These are phyloP conservation scores for Silybum marianum DNA, from an alignment of 129 eudicot genomes.

Conservation along the genomic window DNA sequence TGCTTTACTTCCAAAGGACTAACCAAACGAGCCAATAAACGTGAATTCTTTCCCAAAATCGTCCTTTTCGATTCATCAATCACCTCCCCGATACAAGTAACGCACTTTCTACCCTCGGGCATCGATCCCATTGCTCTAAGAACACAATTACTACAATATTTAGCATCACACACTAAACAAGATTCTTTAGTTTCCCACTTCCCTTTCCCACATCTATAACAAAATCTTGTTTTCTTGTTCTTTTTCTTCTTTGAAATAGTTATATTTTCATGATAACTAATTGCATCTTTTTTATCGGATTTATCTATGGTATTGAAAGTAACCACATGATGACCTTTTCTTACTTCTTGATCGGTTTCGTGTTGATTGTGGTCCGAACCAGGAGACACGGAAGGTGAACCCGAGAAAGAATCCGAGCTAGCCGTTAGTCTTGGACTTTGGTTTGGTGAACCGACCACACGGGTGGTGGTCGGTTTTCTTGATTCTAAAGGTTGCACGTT, in stretches of 20 bases:
- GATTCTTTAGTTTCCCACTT: slow-evolving; percentile 96
- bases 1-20: slow-evolving; percentile 95
- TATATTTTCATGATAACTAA: slow-evolving; percentile 50
- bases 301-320: slow-evolving; percentile 72
- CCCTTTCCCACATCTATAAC: slow-evolving; percentile 90
- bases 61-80: slow-evolving; percentile 62
- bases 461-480: slow-evolving; percentile 41
- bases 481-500: slow-evolving; percentile 78
- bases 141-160: slow-evolving; percentile 90
- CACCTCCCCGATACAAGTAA: slow-evolving; percentile 68
- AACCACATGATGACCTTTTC: slow-evolving; percentile 74
- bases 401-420: slow-evolving; percentile 79
- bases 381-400: slow-evolving; percentile 77
- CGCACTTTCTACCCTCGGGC: slow-evolving; percentile 99
- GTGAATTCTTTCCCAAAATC: slow-evolving; percentile 61
- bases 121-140: slow-evolving; percentile 99
- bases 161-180: slow-evolving; percentile 93
- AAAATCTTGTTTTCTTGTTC: slow-evolving; percentile 50
- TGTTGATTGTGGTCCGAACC: slow-evolving; percentile 52
- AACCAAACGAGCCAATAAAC: slow-evolving; percentile 57
- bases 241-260: slow-evolving; percentile 59
- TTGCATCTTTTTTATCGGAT: slow-evolving; percentile 55
- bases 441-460: slow-evolving; percentile 50
- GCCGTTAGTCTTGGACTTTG: slow-evolving; percentile 70
- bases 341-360: slow-evolving; percentile 53